phyloP scores from a whole-genome alignment of 169 alveolate species.

The Theileria annulata region DNA sequence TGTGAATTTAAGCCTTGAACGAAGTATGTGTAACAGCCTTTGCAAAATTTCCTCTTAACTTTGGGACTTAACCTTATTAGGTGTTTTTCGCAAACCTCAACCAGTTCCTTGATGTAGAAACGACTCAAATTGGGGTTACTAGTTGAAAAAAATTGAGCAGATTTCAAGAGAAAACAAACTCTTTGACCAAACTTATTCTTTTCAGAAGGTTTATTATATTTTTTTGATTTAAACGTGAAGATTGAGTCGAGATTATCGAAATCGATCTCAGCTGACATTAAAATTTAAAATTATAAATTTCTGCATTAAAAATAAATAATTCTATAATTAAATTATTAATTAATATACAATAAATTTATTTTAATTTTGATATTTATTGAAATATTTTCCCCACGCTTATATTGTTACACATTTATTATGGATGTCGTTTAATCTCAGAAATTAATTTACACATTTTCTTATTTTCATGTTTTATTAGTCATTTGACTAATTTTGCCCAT shows the following conservation, averaged over 20 bases:
- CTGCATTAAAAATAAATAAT: background rate
- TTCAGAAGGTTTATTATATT: slow-evolving; percentile 15
- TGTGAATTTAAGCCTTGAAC: slow-evolving; percentile 26
- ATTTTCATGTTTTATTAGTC: background rate
- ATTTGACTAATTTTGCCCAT: background rate
- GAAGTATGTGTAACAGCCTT: slow-evolving; percentile 49
- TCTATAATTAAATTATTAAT: too few species aligned
- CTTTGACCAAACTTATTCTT: slow-evolving; percentile 36
- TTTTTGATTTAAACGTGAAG: slow-evolving; percentile 7
- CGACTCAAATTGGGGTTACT: slow-evolving; percentile 50
- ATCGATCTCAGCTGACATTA: slow-evolving; percentile 9
- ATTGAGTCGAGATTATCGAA: background rate
- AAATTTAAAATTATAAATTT: background rate
- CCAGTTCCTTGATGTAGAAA: slow-evolving; percentile 41
- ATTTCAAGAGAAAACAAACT: slow-evolving; percentile 23
- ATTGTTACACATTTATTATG: background rate
- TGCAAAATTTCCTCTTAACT: slow-evolving; percentile 34
- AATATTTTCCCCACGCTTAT: background rate
- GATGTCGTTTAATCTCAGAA: background rate
- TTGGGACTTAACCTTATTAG: slow-evolving; percentile 36
- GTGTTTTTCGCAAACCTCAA: slow-evolving; percentile 54
- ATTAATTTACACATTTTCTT: background rate
- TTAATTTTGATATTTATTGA: too few species aligned
- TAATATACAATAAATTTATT: too few species aligned
- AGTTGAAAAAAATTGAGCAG: slow-evolving; percentile 36